Conservation (phyloP, 2,329 filamentous ascomycete species). For the Paraphoma chrysanthemicola region DNA sequence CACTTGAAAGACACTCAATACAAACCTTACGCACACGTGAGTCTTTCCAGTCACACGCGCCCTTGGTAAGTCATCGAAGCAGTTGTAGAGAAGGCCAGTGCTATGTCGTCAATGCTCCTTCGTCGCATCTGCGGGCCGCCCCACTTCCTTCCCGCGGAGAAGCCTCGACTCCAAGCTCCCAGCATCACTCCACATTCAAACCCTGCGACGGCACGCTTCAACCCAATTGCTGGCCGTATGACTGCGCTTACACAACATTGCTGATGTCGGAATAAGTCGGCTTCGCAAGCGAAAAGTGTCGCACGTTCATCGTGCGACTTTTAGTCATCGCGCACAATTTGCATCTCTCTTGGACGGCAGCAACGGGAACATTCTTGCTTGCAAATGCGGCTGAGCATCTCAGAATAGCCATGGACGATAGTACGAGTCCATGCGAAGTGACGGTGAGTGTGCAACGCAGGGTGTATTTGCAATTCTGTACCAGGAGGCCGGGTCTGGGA, state of each 20-base stretch:
- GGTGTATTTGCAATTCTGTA: too few species aligned
- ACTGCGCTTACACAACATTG: conserved; percentile 3
- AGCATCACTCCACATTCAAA: conserved; percentile 6
- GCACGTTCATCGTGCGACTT: conserved; percentile 7
- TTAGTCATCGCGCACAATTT: conserved; percentile 1
- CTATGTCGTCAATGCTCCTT: background rate
- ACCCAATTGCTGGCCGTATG: conserved; percentile 1
- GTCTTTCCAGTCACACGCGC: too few species aligned
- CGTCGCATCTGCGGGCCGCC: background rate
- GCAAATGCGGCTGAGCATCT: background rate
- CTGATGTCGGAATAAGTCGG: conserved; percentile 6
- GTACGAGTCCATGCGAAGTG: background rate
- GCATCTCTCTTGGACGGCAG: background rate
- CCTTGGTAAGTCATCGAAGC: background rate
- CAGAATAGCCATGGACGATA: background rate
- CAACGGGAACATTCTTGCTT: background rate
- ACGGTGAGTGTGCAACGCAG: too few species aligned
- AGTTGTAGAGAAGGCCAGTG: background rate
- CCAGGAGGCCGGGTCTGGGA: too few species aligned
- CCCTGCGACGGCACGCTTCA: background rate
- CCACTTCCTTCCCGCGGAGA: conserved; percentile 9
- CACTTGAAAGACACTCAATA: background rate
- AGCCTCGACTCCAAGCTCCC: background rate
- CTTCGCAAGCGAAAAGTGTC: background rate
- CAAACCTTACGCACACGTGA: too few species aligned